Percentiles rank a stretch among this genome's conserved stretches.
These are phyloP conservation scores for Phytophthora capsici DNA, from an alignment of 352 stramenopile species.

Conservation along the genomic window DNA sequence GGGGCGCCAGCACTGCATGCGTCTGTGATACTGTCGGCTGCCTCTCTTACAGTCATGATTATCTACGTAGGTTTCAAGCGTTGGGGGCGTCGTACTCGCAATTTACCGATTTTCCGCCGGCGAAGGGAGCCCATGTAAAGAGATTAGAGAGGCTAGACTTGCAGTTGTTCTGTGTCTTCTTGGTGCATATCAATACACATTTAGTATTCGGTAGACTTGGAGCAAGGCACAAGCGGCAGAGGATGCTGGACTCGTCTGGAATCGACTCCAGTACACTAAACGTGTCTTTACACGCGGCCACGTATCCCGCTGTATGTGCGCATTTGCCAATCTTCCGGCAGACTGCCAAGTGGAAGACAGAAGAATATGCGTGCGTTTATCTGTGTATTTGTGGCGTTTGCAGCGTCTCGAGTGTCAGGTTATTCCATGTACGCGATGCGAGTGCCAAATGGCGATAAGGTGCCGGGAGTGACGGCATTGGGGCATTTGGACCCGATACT, in stretches of 20 bases:
- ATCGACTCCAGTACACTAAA: conserved; percentile 1
- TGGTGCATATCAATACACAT: conserved; percentile 13
- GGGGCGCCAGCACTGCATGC: conserved; percentile 20
- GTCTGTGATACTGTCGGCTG: conserved; percentile 33
- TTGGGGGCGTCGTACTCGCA: conserved; percentile 5
- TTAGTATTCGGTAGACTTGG: neutral
- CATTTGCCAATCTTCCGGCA: conserved; percentile 12
- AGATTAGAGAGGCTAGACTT: conserved; percentile 7
- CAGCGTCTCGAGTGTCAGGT: neutral
- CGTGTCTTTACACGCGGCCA: conserved; percentile 25
- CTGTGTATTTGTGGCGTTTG: neutral
- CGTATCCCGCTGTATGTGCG: conserved; percentile 1
- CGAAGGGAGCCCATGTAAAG: conserved; percentile 22
- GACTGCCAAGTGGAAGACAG: neutral
- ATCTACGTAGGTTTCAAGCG: conserved; percentile 25
- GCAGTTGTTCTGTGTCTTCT: neutral
- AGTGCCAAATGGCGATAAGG: conserved; percentile 45
- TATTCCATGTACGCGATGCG: conserved; percentile 34
- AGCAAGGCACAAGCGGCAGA: conserved; percentile 3
- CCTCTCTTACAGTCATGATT: conserved; percentile 14
- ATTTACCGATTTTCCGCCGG: conserved; percentile 31
- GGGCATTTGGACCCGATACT: conserved; percentile 29
- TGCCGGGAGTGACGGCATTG: conserved; percentile 34
- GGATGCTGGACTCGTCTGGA: conserved; percentile 1
- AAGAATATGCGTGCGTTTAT: conserved; percentile 12